Evolutionary conservation across 2,329 filamentous ascomycete genomes (phyloP).

Genomic region (Pyrenophora seminiperda): DNA sequence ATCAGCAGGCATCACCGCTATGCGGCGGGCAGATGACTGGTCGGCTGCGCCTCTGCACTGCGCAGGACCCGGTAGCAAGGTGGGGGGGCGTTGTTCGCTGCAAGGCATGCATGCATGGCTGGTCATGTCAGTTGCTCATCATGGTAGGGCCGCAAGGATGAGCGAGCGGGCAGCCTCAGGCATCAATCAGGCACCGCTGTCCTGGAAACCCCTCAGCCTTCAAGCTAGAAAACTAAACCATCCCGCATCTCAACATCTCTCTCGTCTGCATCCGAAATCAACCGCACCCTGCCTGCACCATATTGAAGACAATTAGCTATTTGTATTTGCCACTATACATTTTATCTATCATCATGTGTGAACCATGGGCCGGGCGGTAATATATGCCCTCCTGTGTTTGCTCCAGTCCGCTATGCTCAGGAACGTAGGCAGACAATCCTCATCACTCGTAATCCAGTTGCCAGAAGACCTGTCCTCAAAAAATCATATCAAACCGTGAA

Average conservation of each 20-base stretch:
- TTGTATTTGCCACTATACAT: slow-evolving; percentile 19
- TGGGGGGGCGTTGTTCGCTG: slow-evolving; percentile 21
- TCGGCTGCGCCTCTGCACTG: slow-evolving; percentile 32
- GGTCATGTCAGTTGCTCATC: slow-evolving; percentile 28
- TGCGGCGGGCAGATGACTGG: slow-evolving; percentile 31
- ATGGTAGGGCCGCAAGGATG: slow-evolving; percentile 18
- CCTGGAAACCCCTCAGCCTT: neutral
- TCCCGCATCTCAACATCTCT: neutral
- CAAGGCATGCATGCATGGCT: slow-evolving; percentile 9
- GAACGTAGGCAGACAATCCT: slow-evolving; percentile 32
- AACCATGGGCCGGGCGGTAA: slow-evolving; percentile 21
- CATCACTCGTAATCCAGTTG: slow-evolving; percentile 22
- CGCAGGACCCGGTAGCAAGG: slow-evolving; percentile 21
- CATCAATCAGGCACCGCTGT: slow-evolving; percentile 19
- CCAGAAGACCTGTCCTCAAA: slow-evolving; percentile 30
- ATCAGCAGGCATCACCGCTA: slow-evolving; percentile 18
- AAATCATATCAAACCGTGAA: slow-evolving; percentile 30
- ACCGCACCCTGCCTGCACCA: neutral
- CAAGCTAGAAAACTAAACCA: neutral
- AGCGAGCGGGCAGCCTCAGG: slow-evolving; percentile 19
- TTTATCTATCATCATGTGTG: slow-evolving; percentile 36
- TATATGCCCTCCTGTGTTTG: slow-evolving; percentile 20
- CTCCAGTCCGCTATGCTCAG: slow-evolving; percentile 21
- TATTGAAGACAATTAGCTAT: slow-evolving; percentile 11
- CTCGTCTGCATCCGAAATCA: neutral